These are phyloP conservation scores for Termitomyces sp. DNA, from an alignment of 768 basidiomycete species.

Conservation along the genomic window DNA sequence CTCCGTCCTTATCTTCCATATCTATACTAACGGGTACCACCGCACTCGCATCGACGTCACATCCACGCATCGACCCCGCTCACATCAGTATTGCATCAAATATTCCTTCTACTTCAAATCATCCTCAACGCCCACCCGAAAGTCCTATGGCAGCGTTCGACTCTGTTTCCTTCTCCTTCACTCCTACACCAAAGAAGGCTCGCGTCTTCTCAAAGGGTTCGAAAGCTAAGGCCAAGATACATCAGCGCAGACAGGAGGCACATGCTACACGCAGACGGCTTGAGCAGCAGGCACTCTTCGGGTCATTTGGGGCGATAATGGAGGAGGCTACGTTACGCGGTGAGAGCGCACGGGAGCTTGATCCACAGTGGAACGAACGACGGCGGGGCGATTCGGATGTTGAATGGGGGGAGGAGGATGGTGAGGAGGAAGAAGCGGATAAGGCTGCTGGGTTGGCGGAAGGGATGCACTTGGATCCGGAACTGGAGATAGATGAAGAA, in stretches of 20 bases:
- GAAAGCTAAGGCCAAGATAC: slow-evolving; percentile 17
- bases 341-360: slow-evolving; percentile 24
- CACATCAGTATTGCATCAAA: background rate
- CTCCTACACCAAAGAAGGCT: slow-evolving; percentile 21
- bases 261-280: slow-evolving; percentile 17
- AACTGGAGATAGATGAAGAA: slow-evolving; percentile 37
- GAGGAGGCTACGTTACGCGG: slow-evolving; percentile 45
- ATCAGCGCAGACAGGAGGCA: slow-evolving; percentile 16
- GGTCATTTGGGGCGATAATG: slow-evolving; percentile 47
- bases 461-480: slow-evolving; percentile 65
- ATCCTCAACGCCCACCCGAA: background rate
- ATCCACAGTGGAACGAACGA: slow-evolving; percentile 39
- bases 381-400: slow-evolving; percentile 29
- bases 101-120: background rate
- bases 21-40: slow-evolving; percentile 23
- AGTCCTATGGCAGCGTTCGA: slow-evolving; percentile 17
- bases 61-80: background rate
- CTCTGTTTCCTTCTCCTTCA: slow-evolving; percentile 30
- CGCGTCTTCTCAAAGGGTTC: slow-evolving; percentile 22
- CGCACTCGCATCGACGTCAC: background rate
- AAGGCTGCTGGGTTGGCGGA: slow-evolving; percentile 30
- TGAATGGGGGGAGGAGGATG: slow-evolving; percentile 64
- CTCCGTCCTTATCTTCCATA: slow-evolving; percentile 7
- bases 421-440: slow-evolving; percentile 35
- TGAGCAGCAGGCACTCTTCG: slow-evolving; percentile 30